Percentiles rank a stretch among this genome's conserved stretches.
Evolutionary conservation across 2,329 filamentous ascomycete genomes (phyloP).

Genomic region (Cordyceps cateniannulata): DNA sequence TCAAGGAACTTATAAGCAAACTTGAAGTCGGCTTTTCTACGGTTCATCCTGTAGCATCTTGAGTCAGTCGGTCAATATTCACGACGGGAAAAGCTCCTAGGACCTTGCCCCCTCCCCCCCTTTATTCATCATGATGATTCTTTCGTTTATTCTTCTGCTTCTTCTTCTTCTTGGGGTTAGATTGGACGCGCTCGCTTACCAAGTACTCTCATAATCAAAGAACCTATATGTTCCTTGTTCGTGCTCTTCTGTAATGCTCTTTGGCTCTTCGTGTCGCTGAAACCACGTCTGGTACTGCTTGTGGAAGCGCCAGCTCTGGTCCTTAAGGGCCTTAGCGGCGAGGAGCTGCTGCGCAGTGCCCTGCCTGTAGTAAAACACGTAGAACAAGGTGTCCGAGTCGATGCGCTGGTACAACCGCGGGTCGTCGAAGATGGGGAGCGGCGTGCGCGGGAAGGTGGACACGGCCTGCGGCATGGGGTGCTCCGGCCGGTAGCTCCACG

Average conservation of each 20-base stretch:
- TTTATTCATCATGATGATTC: too few relatives aligned
- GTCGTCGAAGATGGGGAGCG: slow-evolving; percentile 87
- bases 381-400: slow-evolving; percentile 94
- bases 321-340: slow-evolving; percentile 92
- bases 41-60: slow-evolving; percentile 74
- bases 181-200: slow-evolving; percentile 51
- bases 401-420: slow-evolving; percentile 80
- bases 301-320: slow-evolving; percentile 98
- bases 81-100: neutral
- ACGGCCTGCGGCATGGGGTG: slow-evolving; percentile 68
- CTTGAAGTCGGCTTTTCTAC: slow-evolving; percentile 94
- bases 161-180: too few relatives aligned
- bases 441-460: slow-evolving; percentile 85
- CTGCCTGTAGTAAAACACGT: slow-evolving; percentile 98
- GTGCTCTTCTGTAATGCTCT: slow-evolving; percentile 96
- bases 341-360: slow-evolving; percentile 93
- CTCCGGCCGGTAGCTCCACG: slow-evolving; percentile 77
- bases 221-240: slow-evolving; percentile 98
- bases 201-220: slow-evolving; percentile 99
- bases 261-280: slow-evolving; percentile 95
- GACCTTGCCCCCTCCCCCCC: too few relatives aligned
- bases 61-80: neutral
- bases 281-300: slow-evolving; percentile 99
- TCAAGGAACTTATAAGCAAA: slow-evolving; percentile 98
- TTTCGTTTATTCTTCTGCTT: too few relatives aligned